phyloP scores from a whole-genome alignment of 306 rosid genomes.

The Cucumis hystrix region DNA sequence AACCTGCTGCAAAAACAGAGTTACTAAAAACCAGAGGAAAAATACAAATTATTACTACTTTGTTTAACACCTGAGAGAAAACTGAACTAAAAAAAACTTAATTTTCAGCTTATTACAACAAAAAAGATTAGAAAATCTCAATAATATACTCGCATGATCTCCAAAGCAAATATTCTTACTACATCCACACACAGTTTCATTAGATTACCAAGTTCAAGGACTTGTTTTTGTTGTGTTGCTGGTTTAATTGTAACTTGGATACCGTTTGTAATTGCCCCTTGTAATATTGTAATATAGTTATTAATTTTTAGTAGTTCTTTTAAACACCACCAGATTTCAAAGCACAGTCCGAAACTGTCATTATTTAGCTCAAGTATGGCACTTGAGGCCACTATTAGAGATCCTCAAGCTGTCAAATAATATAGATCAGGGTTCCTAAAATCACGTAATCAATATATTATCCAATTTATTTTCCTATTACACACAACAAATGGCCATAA shows the following conservation, averaged over 20 bases:
- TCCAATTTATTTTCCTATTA: background rate
- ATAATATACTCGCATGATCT: background rate
- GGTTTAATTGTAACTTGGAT: background rate
- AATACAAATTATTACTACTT: too few species aligned
- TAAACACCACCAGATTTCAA: background rate
- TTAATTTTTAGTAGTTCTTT: background rate
- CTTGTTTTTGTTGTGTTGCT: background rate
- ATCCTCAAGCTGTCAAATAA: background rate
- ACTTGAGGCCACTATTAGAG: background rate
- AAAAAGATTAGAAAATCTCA: background rate
- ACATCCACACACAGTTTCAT: background rate
- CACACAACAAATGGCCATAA: background rate
- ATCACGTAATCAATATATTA: background rate
- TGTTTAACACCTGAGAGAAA: too few species aligned
- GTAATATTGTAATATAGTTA: background rate
- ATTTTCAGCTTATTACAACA: too few species aligned
- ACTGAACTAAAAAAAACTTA: too few species aligned
- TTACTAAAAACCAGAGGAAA: too few species aligned
- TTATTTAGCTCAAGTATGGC: background rate
- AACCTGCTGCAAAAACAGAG: too few species aligned
- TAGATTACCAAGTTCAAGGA: background rate
- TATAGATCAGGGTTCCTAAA: background rate
- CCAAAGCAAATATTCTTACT: background rate
- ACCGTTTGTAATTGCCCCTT: background rate
- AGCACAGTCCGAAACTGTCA: background rate